Conservation (phyloP, 257 asterid species). For the Hygrophila difformis region DNA sequence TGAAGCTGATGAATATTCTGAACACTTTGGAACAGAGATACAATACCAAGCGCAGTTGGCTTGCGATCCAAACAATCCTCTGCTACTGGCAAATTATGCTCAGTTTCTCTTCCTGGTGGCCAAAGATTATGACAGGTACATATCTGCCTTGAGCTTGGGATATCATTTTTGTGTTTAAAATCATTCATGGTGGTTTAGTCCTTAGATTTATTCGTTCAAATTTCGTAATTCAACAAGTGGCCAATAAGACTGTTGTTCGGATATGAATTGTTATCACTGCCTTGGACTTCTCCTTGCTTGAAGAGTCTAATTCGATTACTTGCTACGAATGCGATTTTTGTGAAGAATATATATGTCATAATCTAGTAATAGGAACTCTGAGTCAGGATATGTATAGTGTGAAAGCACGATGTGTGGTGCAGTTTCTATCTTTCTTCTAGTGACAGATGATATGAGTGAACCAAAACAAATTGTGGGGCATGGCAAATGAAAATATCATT, state of each 20-base stretch:
- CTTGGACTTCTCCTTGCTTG: slow-evolving; percentile 8
- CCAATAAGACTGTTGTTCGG: slow-evolving; percentile 8
- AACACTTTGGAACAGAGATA: slow-evolving; percentile 46
- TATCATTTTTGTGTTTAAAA: slow-evolving; percentile 17
- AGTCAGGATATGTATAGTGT: slow-evolving; percentile 17
- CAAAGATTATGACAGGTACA: slow-evolving; percentile 83
- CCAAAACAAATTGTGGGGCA: slow-evolving; percentile 19
- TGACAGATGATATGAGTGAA: slow-evolving; percentile 23
- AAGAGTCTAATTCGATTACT: slow-evolving; percentile 10
- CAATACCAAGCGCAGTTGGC: slow-evolving; percentile 45
- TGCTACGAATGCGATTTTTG: slow-evolving; percentile 20
- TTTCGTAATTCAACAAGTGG: not conserved
- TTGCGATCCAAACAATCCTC: slow-evolving; percentile 65
- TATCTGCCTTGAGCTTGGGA: slow-evolving; percentile 1
- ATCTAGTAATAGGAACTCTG: slow-evolving; percentile 1
- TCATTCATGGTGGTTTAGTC: slow-evolving; percentile 1
- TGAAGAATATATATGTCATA: slow-evolving; percentile 14
- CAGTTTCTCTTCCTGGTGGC: slow-evolving; percentile 73
- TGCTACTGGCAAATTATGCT: slow-evolving; percentile 82
- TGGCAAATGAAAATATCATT: slow-evolving; percentile 25
- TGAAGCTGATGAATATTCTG: slow-evolving; percentile 43
- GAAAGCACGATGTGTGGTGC: slow-evolving; percentile 47
- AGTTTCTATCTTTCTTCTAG: slow-evolving; percentile 4
- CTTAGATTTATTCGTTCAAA: slow-evolving; percentile 10
- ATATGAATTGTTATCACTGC: slow-evolving; percentile 5